Conservation (phyloP, 2,329 filamentous ascomycete species). For the Aspergillus sp. region DNA sequence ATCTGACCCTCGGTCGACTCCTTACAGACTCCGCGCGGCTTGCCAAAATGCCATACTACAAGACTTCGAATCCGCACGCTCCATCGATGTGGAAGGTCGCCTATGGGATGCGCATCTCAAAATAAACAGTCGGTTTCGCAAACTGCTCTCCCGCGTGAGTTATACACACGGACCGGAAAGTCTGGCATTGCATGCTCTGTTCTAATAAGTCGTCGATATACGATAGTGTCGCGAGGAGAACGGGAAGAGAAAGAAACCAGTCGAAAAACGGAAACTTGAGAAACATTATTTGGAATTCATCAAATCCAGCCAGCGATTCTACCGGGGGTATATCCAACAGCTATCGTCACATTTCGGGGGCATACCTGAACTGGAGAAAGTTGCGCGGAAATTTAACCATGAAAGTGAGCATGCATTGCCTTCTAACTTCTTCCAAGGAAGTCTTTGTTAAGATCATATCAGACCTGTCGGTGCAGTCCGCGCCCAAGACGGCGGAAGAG, state of each 20-base stretch:
- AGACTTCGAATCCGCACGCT: slow-evolving; percentile 47
- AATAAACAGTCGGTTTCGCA: slow-evolving; percentile 73
- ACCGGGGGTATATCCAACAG: slow-evolving; percentile 75
- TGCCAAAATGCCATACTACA: slow-evolving; percentile 67
- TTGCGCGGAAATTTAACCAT: slow-evolving; percentile 47
- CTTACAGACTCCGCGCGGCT: slow-evolving; percentile 58
- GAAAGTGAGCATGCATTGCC: slow-evolving; percentile 32
- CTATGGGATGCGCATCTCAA: slow-evolving; percentile 75
- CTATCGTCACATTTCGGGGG: slow-evolving; percentile 56
- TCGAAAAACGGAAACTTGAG: slow-evolving; percentile 68
- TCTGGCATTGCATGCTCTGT: not conserved
- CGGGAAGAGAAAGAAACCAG: slow-evolving; percentile 48
- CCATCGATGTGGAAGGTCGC: slow-evolving; percentile 59
- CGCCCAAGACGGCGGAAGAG: slow-evolving; percentile 40
- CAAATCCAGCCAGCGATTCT: slow-evolving; percentile 81
- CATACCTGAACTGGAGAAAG: slow-evolving; percentile 52
- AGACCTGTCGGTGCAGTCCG: slow-evolving; percentile 40
- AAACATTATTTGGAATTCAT: slow-evolving; percentile 79
- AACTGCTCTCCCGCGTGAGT: slow-evolving; percentile 53
- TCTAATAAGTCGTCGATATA: slow-evolving; percentile 7
- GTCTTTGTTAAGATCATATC: slow-evolving; percentile 10
- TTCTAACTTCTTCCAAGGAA: slow-evolving; percentile 7
- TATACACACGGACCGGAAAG: slow-evolving; percentile 5
- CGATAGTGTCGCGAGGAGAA: slow-evolving; percentile 45
- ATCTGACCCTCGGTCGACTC: slow-evolving; percentile 3